Base-by-base conservation (phyloP, 2,329 filamentous ascomycete genomes). In the Aspergillus costaricaensis region DNA sequence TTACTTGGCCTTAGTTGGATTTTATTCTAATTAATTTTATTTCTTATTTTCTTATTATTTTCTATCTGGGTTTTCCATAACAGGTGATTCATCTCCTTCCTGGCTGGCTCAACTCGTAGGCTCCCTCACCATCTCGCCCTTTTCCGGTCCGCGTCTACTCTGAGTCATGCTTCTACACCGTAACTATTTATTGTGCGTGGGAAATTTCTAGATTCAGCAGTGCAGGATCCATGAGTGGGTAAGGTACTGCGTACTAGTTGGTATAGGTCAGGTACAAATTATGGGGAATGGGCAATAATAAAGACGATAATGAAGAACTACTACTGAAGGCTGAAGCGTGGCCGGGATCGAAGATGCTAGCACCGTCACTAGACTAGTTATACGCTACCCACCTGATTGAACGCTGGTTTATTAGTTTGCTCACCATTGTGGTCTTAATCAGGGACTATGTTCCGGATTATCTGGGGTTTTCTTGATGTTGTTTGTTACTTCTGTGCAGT, bases 381-480 rank as follows among this genome's bases (percentile, higher is more conserved):
- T 51, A 39, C 47, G 49, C 21, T 49, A 44, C 32, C 41, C 52
- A 44, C 39, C 52, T 30, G 8, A 32, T 44, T 44, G 38, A 30
- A n/a, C 52, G 36, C 52, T 44, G 52, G 19, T 47, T 55, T 47
- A 23, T 44, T 25, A 41, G 48, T 12, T 25, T 56, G 53, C 60
- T 50, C 23, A 4, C 50, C 41, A 19, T 44, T 23, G 21, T 51
- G 38, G 62, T 64, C 50, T 36, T 58, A 53, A 58, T 44, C 50
- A 57, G 64, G 62, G 60, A 59, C 27, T 61, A 58, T 60, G 57
- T 61, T 63, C 62, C 60, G 60, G 49, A 19, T 44, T 25, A n/a
- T 30, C 53, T 52, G 51, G 52, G 25, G 17, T 25, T 27, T n/a
- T 14, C 0, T 3, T 14, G 32, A 36, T 36, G 32, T 36, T 36